Conservation (phyloP, 73 alveolate species). For the Tetrahymena malaccensis region DNA sequence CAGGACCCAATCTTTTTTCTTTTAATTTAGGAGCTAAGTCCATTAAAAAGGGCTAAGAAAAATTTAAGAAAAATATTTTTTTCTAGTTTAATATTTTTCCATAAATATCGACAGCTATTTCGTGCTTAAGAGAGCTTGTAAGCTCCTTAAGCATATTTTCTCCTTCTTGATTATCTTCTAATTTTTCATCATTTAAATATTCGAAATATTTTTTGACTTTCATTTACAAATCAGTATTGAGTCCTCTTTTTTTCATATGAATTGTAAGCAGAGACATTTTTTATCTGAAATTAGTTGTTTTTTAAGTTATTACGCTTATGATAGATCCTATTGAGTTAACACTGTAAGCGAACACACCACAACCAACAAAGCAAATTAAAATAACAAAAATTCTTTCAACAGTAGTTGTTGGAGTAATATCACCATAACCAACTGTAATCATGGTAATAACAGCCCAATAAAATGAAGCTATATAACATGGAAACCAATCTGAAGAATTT, state of each 20-base stretch:
- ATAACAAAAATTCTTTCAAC: background rate
- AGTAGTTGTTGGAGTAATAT: slow-evolving; percentile 67
- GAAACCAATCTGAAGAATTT: background rate
- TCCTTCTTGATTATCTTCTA: background rate
- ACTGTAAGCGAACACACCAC: slow-evolving; percentile 2
- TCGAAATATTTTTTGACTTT: slow-evolving; percentile 8
- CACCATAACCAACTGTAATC: slow-evolving; percentile 78
- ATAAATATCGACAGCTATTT: background rate
- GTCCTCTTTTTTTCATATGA: slow-evolving; percentile 1
- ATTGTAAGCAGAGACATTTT: background rate
- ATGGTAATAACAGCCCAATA: slow-evolving; percentile 43
- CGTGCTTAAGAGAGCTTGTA: background rate
- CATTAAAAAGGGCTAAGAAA: background rate
- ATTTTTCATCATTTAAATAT: background rate
- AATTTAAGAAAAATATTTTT: background rate
- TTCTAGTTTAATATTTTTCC: background rate
- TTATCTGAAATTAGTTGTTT: background rate
- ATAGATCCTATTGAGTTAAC: background rate
- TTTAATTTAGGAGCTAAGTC: background rate
- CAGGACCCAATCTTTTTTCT: slow-evolving; percentile 39
- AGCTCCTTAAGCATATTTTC: background rate
- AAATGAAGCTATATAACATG: slow-evolving; percentile 12
- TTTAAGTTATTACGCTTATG: background rate
- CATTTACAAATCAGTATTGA: background rate
- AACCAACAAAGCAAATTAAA: background rate